A percentile compares a stretch with the other conserved stretches of the same genome.
Conservation (phyloP, 352 stramenopile genomes). For the Pythium periplocum region DNA sequence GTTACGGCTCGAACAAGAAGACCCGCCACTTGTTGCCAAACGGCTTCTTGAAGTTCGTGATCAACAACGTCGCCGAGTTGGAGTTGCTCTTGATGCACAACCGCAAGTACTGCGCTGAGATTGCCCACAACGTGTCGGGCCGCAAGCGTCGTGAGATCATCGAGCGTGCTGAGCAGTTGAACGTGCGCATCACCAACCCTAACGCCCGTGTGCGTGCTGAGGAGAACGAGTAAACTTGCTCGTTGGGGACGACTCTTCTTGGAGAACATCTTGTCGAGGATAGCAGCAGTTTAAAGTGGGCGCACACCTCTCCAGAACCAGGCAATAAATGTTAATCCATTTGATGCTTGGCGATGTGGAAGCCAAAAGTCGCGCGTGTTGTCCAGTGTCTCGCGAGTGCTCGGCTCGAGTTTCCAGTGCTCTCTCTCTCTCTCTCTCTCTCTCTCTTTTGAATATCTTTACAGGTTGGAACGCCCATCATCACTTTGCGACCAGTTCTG, state of each 20-base stretch:
- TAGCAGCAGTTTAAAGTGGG: slow-evolving; percentile 26
- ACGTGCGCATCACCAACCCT: slow-evolving; percentile 98
- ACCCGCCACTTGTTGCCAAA: slow-evolving; percentile 97
- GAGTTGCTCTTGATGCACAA: slow-evolving; percentile 94
- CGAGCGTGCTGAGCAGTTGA: slow-evolving; percentile 97
- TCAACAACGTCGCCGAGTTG: slow-evolving; percentile 98
- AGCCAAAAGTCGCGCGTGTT: slow-evolving; percentile 6
- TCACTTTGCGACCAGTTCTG: too few species aligned
- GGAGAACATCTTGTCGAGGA: slow-evolving; percentile 24
- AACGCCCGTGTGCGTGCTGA: slow-evolving; percentile 96
- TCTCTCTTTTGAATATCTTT: too few species aligned
- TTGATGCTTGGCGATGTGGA: slow-evolving; percentile 25
- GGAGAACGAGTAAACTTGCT: slow-evolving; percentile 89
- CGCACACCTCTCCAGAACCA: slow-evolving; percentile 13
- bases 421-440: too few species aligned
- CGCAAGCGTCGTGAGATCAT: slow-evolving; percentile 97
- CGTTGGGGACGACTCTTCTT: slow-evolving; percentile 13
- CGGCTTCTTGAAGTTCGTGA: slow-evolving; percentile 99
- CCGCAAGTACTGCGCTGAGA: slow-evolving; percentile 98
- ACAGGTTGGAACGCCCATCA: too few species aligned
- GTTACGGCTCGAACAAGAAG: slow-evolving; percentile 99
- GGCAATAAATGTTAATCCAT: slow-evolving; percentile 28
- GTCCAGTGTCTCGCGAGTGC: neutral
- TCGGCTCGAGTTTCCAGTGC: slow-evolving; percentile 2
- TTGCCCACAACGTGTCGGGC: slow-evolving; percentile 97